Base-by-base conservation (phyloP, 2,329 filamentous ascomycete genomes). In the Colletotrichum gigasporum region DNA sequence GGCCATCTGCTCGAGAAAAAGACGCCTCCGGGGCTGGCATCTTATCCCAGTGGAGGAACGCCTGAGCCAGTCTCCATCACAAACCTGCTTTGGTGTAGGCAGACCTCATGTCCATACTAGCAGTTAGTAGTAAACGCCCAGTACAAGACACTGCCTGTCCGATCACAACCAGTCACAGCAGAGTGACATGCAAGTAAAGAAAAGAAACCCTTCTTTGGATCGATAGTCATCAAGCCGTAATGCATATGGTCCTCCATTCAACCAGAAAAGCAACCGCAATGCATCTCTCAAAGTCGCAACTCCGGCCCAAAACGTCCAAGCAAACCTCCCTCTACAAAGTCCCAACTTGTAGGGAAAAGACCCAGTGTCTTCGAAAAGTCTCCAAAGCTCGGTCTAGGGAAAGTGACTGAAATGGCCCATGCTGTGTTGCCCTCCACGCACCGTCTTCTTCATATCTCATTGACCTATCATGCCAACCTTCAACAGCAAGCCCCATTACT, bases 261-360 rank as follows among this genome's bases (percentile, higher is more conserved):
- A 32, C 56, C 35, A 42, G 28, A 55, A 54, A 65, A 55, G 22
- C 56, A 37, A 50, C 48, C 62, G 50, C 42, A 30, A 62, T 62
- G 62, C 57, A 50, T 44, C 30, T 35, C 20, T 54, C 34, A 37
- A 51, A 30, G 4, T 55, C 37, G 56, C 34, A 50, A 50, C 56
- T 55, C 48, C 56, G 10, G 56, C 22, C 35, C 35, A 28, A 30
- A 55, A 22, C 50, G 22, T 50, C 50, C 42, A 3, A 41, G 22
- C 28, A 26, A 44, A 26, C 22, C 34, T 7, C 34, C 22, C 34
- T 55, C 62, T 62, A 54, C 56, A 32, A 12, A 65, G 28, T 16
- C 32, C 50, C 50, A 48, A n/a, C 14, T 32, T 42, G 34, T 62
- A 34, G 34, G 2, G 34, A 22, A 45, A 34, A 37, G 22, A 48